A percentile compares a stretch with the other conserved stretches of the same genome.
These are phyloP conservation scores for Orbilia blumenaviensis DNA, from an alignment of 2,329 filamentous ascomycete genomes.

Conservation along the genomic window DNA sequence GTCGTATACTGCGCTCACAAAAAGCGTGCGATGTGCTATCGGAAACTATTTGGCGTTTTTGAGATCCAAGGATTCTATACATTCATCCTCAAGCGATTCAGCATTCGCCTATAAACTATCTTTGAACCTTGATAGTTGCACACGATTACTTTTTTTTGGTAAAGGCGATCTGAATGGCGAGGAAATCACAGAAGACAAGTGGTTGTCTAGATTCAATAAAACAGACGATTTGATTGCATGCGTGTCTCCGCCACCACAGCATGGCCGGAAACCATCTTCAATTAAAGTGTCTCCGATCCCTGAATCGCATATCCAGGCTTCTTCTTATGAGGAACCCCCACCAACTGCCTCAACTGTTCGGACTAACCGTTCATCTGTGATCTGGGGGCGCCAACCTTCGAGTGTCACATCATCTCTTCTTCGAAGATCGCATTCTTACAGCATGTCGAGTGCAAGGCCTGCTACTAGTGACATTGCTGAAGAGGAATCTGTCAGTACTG, in stretches of 20 bases:
- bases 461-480: slow-evolving; percentile 42
- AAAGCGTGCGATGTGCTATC: slow-evolving; percentile 49
- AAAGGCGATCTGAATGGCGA: slow-evolving; percentile 44
- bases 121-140: slow-evolving; percentile 45
- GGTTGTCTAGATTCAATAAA: slow-evolving; percentile 46
- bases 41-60: slow-evolving; percentile 47
- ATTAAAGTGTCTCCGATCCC: slow-evolving; percentile 44
- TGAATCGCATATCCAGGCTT: slow-evolving; percentile 28
- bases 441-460: slow-evolving; percentile 40
- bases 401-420: slow-evolving; percentile 46
- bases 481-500: slow-evolving; percentile 51
- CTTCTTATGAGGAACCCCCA: slow-evolving; percentile 43
- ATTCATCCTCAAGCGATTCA: slow-evolving; percentile 45
- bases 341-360: slow-evolving; percentile 40
- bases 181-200: slow-evolving; percentile 50
- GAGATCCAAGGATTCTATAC: slow-evolving; percentile 52
- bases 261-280: slow-evolving; percentile 35
- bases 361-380: slow-evolving; percentile 37
- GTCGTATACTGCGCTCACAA: slow-evolving; percentile 44
- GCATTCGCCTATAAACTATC: slow-evolving; percentile 43
- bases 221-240: slow-evolving; percentile 50
- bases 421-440: slow-evolving; percentile 42
- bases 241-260: slow-evolving; percentile 36
- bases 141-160: slow-evolving; percentile 44
- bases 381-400: slow-evolving; percentile 43